Base-by-base conservation (phyloP, 805 yeast genomes). In the Monosporozyma yasuniensis region DNA sequence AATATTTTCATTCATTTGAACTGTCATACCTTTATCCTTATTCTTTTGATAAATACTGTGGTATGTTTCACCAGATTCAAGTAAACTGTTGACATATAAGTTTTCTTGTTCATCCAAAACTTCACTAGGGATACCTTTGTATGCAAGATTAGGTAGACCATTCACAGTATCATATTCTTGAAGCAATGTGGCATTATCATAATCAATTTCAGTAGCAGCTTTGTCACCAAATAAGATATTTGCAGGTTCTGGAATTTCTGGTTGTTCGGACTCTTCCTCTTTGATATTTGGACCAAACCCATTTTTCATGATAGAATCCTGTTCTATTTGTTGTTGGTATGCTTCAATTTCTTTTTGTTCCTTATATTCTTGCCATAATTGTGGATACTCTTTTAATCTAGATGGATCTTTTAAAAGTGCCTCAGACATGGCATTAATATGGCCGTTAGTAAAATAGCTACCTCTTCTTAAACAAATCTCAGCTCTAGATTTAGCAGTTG, bases 91-190 rank as follows among this genome's bases (percentile, higher is more conserved):
- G 18, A 76, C 70, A 2, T 76, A 54, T 8, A 65, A 62, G 38
- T 75, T 69, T 56, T 81, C 83, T 39, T 70, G 63, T 16, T 62
- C 60, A 14, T 78, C 80, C 14, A 72, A 51, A 46, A 72, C 59
- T 35, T 74, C 78, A 12, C 74, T 71, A 49, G 74, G 76, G 1
- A 77, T 48, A 14, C 89, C 90, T 16, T 60, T 56, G 56, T 79
- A 82, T 3, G 60, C 59, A 2, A 86, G 59, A 0, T 80, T 77
- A 0, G 99, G 98, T 7, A 89, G 62, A 0, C 89, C 89, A 43
- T 95, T 89, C 2, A 79, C 71, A 5, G 86, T 78, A 55, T 90
- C 96, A 64, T 91, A 93, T 63, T 93, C 98, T 28, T 86, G 73
- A 44, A 87, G 66, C 55, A 82, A 78, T 23, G 84, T 78, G 56